Evolutionary conservation across 2,329 filamentous ascomycete genomes (phyloP), one percentile per base, ranked within the genome.

Genomic region (Dactylellina sp.): DNA sequence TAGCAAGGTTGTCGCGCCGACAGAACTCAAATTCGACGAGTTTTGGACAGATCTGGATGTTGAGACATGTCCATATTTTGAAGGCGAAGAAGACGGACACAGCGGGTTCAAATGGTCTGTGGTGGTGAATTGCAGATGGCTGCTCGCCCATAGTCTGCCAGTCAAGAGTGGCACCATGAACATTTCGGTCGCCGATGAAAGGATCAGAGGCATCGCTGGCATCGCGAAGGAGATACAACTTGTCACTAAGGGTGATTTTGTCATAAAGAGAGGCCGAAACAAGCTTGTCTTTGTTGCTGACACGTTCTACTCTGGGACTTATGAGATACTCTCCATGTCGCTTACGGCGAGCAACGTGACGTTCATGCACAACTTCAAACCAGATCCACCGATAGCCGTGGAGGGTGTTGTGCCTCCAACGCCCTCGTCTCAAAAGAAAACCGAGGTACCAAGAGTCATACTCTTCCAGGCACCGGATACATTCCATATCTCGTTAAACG

Each of bases 31-130:
- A 22, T 56, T 97, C 77, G 84, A 85, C 0, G 88, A 88, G 59
- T 93, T 96, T 78, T 96, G 97, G 78, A 86, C 85, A 6, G 84
- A 88, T 18, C 82, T 95, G 2, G 83, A 87, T 44, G 83, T 97
- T 0, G 86, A 89, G 18, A 89, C 87, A 0, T 85, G 88, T 14
- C 88, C 82, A 84, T 22, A 93, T 96, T 78, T 89, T 55, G 84
- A 89, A 0, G 85, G 88, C 18, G 87, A 85, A 76, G 66, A 63
- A n/a, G 49, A 50, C 24, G 66, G 66, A 2, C 62, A 59, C 14
- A 94, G 98, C 80, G 89, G 91, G 12, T 94, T 96, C 76, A 86
- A 87, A 7, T 75, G 71, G 71, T 66, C 62, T 7, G 79, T 97
- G 16, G 83, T 85, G 1, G 80, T 99, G 1, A 85, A 85, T 18